Conservation (phyloP, 2,329 filamentous ascomycete genomes). For the Tolypocladium guangdongense region DNA sequence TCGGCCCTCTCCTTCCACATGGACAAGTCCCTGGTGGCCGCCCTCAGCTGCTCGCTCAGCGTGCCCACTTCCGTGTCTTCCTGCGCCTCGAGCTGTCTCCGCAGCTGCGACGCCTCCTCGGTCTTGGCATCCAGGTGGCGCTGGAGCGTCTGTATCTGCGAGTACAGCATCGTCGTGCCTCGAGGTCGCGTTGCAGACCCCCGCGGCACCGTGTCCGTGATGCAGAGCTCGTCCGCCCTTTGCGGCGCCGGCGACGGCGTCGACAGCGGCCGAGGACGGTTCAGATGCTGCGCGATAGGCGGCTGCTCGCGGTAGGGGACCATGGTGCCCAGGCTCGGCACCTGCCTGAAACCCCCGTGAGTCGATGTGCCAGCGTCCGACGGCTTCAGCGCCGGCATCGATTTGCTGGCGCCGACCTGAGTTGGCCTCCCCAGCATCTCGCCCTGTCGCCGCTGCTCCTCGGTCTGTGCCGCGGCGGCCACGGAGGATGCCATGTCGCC, state of each 20-base stretch:
- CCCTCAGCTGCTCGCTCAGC: conserved; percentile 36
- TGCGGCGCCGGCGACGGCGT: conserved; percentile 10
- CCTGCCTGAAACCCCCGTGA: conserved; percentile 5
- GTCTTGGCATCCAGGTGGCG: conserved; percentile 31
- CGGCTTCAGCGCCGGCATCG: not conserved
- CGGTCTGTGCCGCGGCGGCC: not conserved
- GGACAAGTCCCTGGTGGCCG: conserved; percentile 17
- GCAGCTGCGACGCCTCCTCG: conserved; percentile 35
- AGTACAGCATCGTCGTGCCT: conserved; percentile 28
- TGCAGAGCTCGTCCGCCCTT: not conserved
- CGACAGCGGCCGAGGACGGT: conserved; percentile 21
- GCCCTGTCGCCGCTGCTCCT: not conserved
- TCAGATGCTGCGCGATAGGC: conserved; percentile 26
- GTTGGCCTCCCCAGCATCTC: not conserved
- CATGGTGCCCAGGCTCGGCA: conserved; percentile 27
- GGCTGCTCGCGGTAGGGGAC: conserved; percentile 23
- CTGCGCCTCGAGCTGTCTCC: conserved; percentile 33
- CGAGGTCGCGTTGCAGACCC: not conserved
- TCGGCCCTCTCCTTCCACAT: conserved; percentile 46
- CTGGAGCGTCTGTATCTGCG: conserved; percentile 38
- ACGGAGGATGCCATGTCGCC: not conserved
- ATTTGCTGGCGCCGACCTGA: not conserved
- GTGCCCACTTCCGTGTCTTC: conserved; percentile 31
- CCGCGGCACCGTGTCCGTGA: not conserved
- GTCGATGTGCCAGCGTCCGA: not conserved